Evolutionary conservation across 2,329 filamentous ascomycete genomes (phyloP).

Genomic region (Penicillium sp.): DNA sequence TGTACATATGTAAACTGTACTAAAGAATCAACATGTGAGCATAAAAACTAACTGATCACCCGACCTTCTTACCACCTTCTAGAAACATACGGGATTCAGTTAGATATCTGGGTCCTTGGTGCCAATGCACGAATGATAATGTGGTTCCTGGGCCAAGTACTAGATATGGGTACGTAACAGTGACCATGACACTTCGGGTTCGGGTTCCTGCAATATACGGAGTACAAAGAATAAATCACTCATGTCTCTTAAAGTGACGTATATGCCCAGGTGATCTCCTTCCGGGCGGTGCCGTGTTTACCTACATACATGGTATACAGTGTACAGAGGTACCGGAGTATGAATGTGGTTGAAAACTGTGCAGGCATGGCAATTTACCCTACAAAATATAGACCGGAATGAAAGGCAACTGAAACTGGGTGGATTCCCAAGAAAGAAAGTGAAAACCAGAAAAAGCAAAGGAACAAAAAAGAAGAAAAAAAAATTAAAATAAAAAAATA

Average conservation of each 20-base stretch:
- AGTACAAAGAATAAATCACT: conserved; percentile 2
- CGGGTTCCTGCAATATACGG: background rate
- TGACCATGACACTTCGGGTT: background rate
- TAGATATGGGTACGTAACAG: background rate
- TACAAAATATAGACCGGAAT: background rate
- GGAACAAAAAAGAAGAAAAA: background rate
- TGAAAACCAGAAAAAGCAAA: background rate
- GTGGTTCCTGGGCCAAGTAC: conserved; percentile 9
- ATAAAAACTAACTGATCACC: conserved; percentile 5
- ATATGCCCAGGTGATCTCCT: background rate
- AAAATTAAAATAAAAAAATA: too few relatives aligned
- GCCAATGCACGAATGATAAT: conserved; percentile 15
- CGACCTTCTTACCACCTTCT: conserved; percentile 24
- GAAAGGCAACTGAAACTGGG: conserved; percentile 6
- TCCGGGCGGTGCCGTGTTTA: background rate
- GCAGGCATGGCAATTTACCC: background rate
- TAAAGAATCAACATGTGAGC: conserved; percentile 4
- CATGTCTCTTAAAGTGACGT: background rate
- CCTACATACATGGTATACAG: too few relatives aligned
- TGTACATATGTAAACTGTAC: background rate
- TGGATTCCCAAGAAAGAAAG: conserved; percentile 1
- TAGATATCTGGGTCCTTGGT: conserved; percentile 10
- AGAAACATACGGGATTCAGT: conserved; percentile 21
- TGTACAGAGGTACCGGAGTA: background rate
- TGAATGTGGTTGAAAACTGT: background rate